Conservation (phyloP, 768 basidiomycete genomes). For the Mycena maculata region DNA sequence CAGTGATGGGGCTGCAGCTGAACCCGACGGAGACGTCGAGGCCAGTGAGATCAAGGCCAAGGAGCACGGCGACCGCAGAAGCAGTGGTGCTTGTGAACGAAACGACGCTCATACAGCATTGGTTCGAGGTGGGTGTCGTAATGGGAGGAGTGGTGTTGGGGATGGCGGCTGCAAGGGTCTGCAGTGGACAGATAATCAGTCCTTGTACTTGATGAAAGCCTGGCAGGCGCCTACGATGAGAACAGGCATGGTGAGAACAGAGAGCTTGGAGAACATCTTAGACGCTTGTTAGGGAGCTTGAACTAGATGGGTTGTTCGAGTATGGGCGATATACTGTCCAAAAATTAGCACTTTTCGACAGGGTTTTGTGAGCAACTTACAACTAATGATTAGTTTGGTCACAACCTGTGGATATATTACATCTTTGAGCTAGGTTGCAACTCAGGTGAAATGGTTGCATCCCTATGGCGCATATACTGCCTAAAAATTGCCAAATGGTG, state of each 20-base stretch:
- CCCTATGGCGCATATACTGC: too few relatives aligned
- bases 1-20: conserved; percentile 29
- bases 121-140: conserved; percentile 17
- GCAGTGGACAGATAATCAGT: neutral
- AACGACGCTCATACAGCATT: conserved; percentile 23
- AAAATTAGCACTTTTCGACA: too few relatives aligned
- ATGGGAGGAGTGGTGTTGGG: conserved; percentile 11
- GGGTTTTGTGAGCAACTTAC: too few relatives aligned
- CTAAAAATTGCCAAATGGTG: too few relatives aligned
- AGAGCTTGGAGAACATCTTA: conserved; percentile 19
- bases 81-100: conserved; percentile 12
- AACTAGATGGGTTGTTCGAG: neutral
- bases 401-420: too few relatives aligned
- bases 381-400: too few relatives aligned
- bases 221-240: neutral
- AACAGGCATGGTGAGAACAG: neutral
- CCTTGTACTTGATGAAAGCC: too few relatives aligned
- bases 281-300: neutral
- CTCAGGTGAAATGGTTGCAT: too few relatives aligned
- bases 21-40: conserved; percentile 24
- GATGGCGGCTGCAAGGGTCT: conserved; percentile 16
- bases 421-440: too few relatives aligned
- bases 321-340: too few relatives aligned
- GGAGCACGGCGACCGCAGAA: conserved; percentile 15
- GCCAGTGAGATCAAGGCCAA: conserved; percentile 22